These are phyloP conservation scores for Albifimbria verrucaria DNA, from an alignment of 2,329 filamentous ascomycete genomes.

Conservation along the genomic window DNA sequence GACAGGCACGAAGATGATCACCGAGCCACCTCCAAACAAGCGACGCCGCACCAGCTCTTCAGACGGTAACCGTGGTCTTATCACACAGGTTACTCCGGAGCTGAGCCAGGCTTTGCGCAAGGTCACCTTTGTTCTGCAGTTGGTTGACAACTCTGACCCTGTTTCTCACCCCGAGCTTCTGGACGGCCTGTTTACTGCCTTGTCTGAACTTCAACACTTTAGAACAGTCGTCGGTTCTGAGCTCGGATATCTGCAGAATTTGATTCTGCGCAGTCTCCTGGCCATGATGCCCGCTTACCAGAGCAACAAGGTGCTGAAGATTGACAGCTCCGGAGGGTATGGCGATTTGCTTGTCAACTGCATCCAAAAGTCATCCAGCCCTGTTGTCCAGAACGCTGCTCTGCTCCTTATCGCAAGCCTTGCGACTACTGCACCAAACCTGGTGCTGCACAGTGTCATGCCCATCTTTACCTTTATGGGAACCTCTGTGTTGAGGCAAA, in stretches of 20 bases:
- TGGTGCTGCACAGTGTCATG: constrained; percentile 96
- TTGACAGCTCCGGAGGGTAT: constrained; percentile 77
- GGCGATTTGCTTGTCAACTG: constrained; percentile 92
- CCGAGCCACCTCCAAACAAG: constrained; percentile 71
- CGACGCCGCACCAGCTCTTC: constrained; percentile 74
- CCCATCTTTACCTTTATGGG: constrained; percentile 99
- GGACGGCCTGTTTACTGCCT: constrained; percentile 73
- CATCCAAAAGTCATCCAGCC: constrained; percentile 85
- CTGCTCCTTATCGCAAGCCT: constrained; percentile 83
- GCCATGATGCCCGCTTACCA: constrained; percentile 80
- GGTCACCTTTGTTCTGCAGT: constrained; percentile 82
- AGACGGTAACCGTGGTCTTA: constrained; percentile 58
- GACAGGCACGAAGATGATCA: constrained; percentile 68
- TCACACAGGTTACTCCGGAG: constrained; percentile 61
- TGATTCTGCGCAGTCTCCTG: constrained; percentile 77
- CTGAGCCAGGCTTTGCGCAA: constrained; percentile 67
- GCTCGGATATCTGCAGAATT: constrained; percentile 82
- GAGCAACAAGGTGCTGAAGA: constrained; percentile 54
- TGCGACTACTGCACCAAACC: constrained; percentile 81
- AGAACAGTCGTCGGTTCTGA: constrained; percentile 79
- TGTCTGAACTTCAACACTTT: constrained; percentile 85
- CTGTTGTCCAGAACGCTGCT: constrained; percentile 90
- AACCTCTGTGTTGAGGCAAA: constrained; percentile 82
- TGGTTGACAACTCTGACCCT: constrained; percentile 78
- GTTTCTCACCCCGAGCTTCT: constrained; percentile 74